phyloP scores from a whole-genome alignment of 352 stramenopile species.

The Pythium brachiatum region DNA sequence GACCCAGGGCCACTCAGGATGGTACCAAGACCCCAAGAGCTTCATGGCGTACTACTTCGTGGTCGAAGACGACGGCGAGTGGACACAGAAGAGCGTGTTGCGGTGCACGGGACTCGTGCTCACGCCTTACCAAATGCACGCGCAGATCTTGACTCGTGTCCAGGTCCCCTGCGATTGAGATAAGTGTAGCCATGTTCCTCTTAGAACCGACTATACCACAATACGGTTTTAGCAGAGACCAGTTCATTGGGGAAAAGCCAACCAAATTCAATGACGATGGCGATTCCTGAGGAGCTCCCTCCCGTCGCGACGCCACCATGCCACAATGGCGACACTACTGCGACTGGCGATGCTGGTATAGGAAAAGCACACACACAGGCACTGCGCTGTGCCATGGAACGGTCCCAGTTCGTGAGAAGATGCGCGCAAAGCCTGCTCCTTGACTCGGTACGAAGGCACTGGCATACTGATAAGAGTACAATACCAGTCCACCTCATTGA shows the following conservation, averaged over 20 bases:
- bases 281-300: neutral
- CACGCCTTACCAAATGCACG: conserved; percentile 61
- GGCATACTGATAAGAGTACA: too few species aligned
- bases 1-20: conserved; percentile 55
- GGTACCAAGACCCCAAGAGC: conserved; percentile 77
- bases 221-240: conserved; percentile 13
- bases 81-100: conserved; percentile 58
- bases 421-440: conserved; percentile 25
- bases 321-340: neutral
- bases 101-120: conserved; percentile 59
- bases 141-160: conserved; percentile 44
- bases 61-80: conserved; percentile 52
- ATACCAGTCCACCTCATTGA: neutral
- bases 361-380: neutral
- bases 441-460: conserved; percentile 20
- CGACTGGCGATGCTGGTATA: neutral
- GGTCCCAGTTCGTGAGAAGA: conserved; percentile 16
- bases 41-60: conserved; percentile 77
- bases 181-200: conserved; percentile 25
- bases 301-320: neutral
- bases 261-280: neutral
- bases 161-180: neutral
- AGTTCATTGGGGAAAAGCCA: conserved; percentile 1
- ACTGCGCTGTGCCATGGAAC: conserved; percentile 8
- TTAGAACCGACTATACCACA: conserved; percentile 12